A percentile compares a stretch with the other conserved stretches of the same genome.
Conservation (phyloP, 768 basidiomycete species). For the Asterophora lycoperdoides region DNA sequence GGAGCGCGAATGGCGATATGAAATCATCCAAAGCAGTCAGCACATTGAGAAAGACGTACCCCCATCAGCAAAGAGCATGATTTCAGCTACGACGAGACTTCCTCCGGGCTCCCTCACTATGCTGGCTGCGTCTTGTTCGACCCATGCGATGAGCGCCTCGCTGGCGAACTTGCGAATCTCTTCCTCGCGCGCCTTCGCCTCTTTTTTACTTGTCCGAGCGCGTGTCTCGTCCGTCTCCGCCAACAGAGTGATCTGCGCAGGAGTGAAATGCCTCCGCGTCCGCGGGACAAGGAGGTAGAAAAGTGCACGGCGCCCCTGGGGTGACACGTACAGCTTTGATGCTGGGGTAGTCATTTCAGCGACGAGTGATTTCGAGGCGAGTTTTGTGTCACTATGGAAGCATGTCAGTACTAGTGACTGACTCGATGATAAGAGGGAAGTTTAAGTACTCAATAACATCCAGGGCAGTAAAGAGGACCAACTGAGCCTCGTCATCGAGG, state of each 20-base stretch:
- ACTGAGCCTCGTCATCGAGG: slow-evolving; percentile 83
- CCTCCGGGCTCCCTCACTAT: slow-evolving; percentile 75
- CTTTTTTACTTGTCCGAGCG: slow-evolving; percentile 83
- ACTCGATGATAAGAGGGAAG: background rate
- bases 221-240: slow-evolving; percentile 70
- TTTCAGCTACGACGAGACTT: slow-evolving; percentile 71
- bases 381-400: slow-evolving; percentile 76
- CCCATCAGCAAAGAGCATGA: slow-evolving; percentile 82
- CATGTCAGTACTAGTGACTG: slow-evolving; percentile 1
- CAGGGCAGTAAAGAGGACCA: slow-evolving; percentile 84
- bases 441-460: slow-evolving; percentile 80
- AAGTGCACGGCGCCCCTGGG: slow-evolving; percentile 78
- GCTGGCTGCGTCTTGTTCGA: slow-evolving; percentile 56
- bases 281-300: slow-evolving; percentile 83
- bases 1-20: too few relatives aligned
- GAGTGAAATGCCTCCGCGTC: slow-evolving; percentile 82
- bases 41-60: slow-evolving; percentile 43
- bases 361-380: slow-evolving; percentile 76
- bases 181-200: slow-evolving; percentile 49
- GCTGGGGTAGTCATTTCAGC: slow-evolving; percentile 60
- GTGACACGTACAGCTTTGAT: slow-evolving; percentile 49
- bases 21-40: background rate
- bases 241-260: slow-evolving; percentile 66
- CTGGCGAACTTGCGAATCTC: slow-evolving; percentile 77
- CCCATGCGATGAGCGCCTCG: slow-evolving; percentile 65